These are phyloP conservation scores for Penicillium sp. DNA, from an alignment of 2,329 filamentous ascomycete species.

Conservation along the genomic window DNA sequence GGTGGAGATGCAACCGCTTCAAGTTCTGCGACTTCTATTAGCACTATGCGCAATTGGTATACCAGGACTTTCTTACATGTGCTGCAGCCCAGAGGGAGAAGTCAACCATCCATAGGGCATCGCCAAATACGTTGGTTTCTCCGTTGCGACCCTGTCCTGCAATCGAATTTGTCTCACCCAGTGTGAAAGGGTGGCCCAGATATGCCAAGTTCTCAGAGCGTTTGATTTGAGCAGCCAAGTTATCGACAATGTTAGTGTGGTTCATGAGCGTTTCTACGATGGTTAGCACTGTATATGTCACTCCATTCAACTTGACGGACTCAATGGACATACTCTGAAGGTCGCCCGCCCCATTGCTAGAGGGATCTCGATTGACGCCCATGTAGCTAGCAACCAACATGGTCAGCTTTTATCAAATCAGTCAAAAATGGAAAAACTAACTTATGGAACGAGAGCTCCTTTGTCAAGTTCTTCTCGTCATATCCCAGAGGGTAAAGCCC, in stretches of 20 bases:
- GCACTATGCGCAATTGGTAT: background rate
- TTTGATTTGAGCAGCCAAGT: conserved; percentile 12
- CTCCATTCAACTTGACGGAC: background rate
- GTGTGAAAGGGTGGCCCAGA: conserved; percentile 17
- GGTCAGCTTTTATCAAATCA: background rate
- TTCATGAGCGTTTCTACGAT: conserved; percentile 17
- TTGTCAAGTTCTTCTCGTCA: conserved; percentile 9
- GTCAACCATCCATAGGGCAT: conserved; percentile 23
- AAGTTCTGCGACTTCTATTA: conserved; percentile 10
- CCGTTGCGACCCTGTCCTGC: conserved; percentile 18
- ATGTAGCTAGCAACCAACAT: conserved; percentile 7
- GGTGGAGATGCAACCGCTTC: conserved; percentile 23
- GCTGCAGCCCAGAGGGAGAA: conserved; percentile 22
- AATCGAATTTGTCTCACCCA: conserved; percentile 21
- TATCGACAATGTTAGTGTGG: conserved; percentile 20
- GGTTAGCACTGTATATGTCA: background rate
- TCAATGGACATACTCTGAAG: conserved; percentile 9
- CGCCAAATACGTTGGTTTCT: conserved; percentile 19
- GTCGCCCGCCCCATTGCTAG: conserved; percentile 2
- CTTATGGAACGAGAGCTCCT: conserved; percentile 17
- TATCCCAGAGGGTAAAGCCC: conserved; percentile 9
- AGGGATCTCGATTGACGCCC: conserved; percentile 4
- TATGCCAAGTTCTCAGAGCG: conserved; percentile 16
- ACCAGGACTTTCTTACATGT: conserved; percentile 12
- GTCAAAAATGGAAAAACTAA: background rate